Evolutionary conservation across 805 yeast species (phyloP).

Genomic region (Candida glaebosa): DNA sequence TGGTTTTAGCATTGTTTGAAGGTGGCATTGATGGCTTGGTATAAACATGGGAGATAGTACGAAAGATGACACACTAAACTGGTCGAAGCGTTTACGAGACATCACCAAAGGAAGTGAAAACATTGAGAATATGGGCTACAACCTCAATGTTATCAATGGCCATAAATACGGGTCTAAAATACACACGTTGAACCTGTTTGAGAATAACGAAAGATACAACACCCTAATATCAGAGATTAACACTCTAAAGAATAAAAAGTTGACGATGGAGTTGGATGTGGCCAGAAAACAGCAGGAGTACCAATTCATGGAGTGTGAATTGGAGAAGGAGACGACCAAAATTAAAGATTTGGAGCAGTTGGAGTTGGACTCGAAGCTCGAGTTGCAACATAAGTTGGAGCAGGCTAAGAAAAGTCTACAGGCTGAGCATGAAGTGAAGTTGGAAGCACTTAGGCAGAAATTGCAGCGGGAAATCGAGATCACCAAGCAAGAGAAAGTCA

Average conservation of each 20-base stretch:
- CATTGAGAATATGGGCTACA: not conserved
- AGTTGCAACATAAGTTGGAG: conserved; percentile 21
- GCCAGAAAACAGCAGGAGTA: not conserved
- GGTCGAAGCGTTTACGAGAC: not conserved
- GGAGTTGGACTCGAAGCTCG: conserved; percentile 20
- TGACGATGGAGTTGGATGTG: conserved; percentile 32
- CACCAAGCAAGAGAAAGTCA: conserved; percentile 31
- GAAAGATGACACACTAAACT: not conserved
- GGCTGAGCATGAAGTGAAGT: conserved; percentile 17
- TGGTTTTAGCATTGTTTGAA: not conserved
- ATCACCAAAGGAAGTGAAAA: not conserved
- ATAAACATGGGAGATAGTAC: not conserved
- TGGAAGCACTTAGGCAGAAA: conserved; percentile 24
- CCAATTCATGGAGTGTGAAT: not conserved
- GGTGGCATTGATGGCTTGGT: not conserved
- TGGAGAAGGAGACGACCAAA: conserved; percentile 8
- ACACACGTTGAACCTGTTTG: not conserved
- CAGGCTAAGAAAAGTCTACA: conserved; percentile 19
- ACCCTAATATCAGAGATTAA: conserved; percentile 17
- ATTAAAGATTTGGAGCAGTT: conserved; percentile 25
- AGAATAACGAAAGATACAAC: conserved; percentile 6
- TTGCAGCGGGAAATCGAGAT: conserved; percentile 33
- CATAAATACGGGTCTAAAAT: not conserved
- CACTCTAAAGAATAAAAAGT: conserved; percentile 34
- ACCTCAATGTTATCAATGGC: not conserved